Base-by-base conservation (phyloP, 2,329 filamentous ascomycete genomes). In the Clonostachys sp. region DNA sequence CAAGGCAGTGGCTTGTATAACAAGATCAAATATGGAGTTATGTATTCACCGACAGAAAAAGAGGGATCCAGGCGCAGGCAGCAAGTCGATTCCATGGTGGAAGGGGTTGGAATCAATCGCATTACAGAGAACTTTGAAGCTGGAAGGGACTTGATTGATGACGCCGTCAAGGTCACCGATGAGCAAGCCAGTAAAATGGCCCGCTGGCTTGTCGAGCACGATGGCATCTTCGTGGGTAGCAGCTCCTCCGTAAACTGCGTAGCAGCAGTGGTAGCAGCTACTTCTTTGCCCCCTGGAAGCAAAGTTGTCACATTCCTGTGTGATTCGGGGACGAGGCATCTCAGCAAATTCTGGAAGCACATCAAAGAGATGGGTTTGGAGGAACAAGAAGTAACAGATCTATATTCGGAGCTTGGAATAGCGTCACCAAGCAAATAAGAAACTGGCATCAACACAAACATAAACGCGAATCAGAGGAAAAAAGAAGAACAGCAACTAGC, bases 211-310 rank as follows among this genome's bases (percentile, higher is more conserved):
- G 92, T 96, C 9, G 91, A 97, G 69, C 87, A 91, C 53, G 94
- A 99, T 65, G 94, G 94, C 8, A 84, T 99, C 46, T 99, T 99
- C 60, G 77, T 91, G 39, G 95, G 94, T 9, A 96, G 91, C 64
- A 96, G 90, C 64, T 96, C 88, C 65, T 87, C 91, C n/a, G 92
- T 99, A 45, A 99, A 99, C 65, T 96, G 91, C 76, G 87, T 89
- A 40, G 89, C 87, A 5, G 87, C 89, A 18, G 84, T 88, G 10
- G 77, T 77, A 45, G 75, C 85, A 5, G 88, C 87, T 24, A 76
- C 84, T 61, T 71, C 72, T 40, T 68, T 91, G 51, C 80, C 80
- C 5, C 62, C 68, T 46, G 78, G 75, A 13, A 86, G 85, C 50
- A 77, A 74, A 34, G 80, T 95, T 40, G 87, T 91, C n/a, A 94